Conservation (phyloP, 2,329 filamentous ascomycete species). For the Ceratocystis huliohia region DNA sequence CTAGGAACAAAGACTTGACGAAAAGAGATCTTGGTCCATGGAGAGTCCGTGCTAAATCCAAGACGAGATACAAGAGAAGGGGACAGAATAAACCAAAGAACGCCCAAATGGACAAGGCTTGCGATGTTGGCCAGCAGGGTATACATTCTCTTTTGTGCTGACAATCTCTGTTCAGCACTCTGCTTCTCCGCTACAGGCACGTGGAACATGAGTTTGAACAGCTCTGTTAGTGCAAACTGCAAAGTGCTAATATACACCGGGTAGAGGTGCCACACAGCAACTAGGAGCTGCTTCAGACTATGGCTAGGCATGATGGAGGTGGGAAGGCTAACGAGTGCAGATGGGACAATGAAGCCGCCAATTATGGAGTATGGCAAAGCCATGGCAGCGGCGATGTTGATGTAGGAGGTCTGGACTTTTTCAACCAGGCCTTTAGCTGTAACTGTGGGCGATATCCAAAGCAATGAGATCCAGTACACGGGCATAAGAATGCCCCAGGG, state of each 20-base stretch:
- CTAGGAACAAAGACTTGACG: slow-evolving; percentile 21
- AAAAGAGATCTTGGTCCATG: slow-evolving; percentile 16
- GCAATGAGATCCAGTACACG: slow-evolving; percentile 23
- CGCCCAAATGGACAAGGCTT: slow-evolving; percentile 13
- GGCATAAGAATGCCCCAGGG: slow-evolving; percentile 24
- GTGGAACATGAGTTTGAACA: slow-evolving; percentile 4
- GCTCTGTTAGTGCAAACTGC: slow-evolving; percentile 18
- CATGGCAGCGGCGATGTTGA: slow-evolving; percentile 15
- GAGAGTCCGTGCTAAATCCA: not conserved
- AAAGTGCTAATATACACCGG: slow-evolving; percentile 22
- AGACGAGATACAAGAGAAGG: slow-evolving; percentile 10
- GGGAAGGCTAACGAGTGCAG: slow-evolving; percentile 21
- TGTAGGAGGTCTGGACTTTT: slow-evolving; percentile 16
- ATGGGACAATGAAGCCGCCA: slow-evolving; percentile 23
- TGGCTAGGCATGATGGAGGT: slow-evolving; percentile 20
- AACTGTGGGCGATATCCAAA: slow-evolving; percentile 23
- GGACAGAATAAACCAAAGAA: slow-evolving; percentile 17
- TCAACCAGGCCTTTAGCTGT: not conserved
- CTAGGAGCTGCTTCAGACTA: slow-evolving; percentile 21
- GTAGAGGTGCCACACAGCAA: slow-evolving; percentile 24
- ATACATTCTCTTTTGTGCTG: slow-evolving; percentile 19
- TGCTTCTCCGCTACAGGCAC: slow-evolving; percentile 5
- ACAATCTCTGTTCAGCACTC: slow-evolving; percentile 5
- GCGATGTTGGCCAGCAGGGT: slow-evolving; percentile 13
- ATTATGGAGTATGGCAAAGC: slow-evolving; percentile 21